Evolutionary conservation across 257 asterid genomes (phyloP), one percentile per base, ranked within the genome.

Genomic region (Coffea eugenioides): DNA sequence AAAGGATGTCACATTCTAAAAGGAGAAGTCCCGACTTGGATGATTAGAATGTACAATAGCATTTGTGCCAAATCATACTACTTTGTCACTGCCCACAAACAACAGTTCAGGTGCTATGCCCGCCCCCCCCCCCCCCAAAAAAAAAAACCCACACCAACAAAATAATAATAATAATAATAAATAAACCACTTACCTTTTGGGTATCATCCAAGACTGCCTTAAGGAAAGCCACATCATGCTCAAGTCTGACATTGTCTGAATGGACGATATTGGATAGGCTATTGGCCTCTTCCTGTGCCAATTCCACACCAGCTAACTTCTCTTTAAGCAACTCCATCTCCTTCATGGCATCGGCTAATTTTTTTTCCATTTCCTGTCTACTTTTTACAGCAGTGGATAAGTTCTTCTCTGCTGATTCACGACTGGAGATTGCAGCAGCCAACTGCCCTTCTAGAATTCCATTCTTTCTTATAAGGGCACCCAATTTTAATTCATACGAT

Each of bases 201-300:
- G 98, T 96, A 77, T 94, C 98, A 73, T 96, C 99, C 84, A 94
- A 71, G 83, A 96, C 97, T 43, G 99, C 99, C 88, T 94, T 93
- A 0, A 92, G 96, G 84, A 92, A 96, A 84, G 99, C 98, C 82
- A 94, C 94, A 12, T 96, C 98, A 75, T 94, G 99, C 87, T 96
- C 99, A 52, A 96, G 98, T 85, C 98, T 87, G 27, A 94, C 97
- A 57, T 94, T 96, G 84, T 96, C 99, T 51, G 98, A 92, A 86
- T 96, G 99, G 79, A 96, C 98, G 21, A 94, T 94, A 79, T 94
- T 96, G 41, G 99, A 88, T 14, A 87, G 87, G 86, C 90, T 95
- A 84, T 91, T 91, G 25, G 98, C 93, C 87, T 95, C 98, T 52
- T 95, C 98, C 79, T 95, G 97, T 23, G 97, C 97, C 83, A 90